A percentile compares a stretch with the other conserved stretches of the same genome.
Conservation (phyloP, 768 basidiomycete genomes). For the Serendipita indica region DNA sequence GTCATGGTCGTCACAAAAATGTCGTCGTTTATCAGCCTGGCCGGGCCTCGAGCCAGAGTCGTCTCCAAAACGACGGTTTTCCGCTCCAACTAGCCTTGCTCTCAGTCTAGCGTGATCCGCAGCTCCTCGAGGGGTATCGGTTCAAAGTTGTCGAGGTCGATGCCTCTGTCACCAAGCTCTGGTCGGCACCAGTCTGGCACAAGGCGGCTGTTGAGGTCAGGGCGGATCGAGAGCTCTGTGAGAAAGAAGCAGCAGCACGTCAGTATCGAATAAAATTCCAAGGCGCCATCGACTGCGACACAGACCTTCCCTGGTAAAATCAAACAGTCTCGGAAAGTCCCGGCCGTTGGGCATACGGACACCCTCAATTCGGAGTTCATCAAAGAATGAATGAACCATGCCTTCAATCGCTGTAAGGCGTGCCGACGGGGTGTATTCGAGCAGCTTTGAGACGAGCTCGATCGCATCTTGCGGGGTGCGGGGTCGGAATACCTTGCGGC, state of each 20-base stretch:
- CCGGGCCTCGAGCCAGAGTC: too few species aligned
- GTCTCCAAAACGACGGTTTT: too few species aligned
- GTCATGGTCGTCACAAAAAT: neutral
- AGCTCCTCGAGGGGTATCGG: conserved; percentile 96
- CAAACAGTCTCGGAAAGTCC: conserved; percentile 85
- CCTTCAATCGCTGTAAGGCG: conserved; percentile 81
- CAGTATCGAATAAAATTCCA: conserved; percentile 11
- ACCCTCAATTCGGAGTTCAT: conserved; percentile 81
- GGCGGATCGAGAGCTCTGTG: conserved; percentile 87
- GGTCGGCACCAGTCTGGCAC: conserved; percentile 83
- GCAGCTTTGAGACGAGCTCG: conserved; percentile 81
- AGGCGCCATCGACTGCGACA: conserved; percentile 12
- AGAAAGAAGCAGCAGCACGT: conserved; percentile 4
- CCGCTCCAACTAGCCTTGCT: too few species aligned
- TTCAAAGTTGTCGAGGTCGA: conserved; percentile 80
- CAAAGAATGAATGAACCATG: conserved; percentile 94
- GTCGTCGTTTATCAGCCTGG: neutral
- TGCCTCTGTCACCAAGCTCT: conserved; percentile 72
- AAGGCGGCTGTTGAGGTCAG: conserved; percentile 82
- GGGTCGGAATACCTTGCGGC: conserved; percentile 80
- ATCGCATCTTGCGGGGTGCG: conserved; percentile 94
- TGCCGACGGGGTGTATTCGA: conserved; percentile 96
- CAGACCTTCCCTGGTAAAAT: conserved; percentile 93
- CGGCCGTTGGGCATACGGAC: conserved; percentile 95
- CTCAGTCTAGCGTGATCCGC: conserved; percentile 84